Percentiles rank a stretch among this genome's conserved stretches.
Evolutionary conservation across 495 filamentous ascomycete species (phyloP).

Genomic region (Staphylotrichum longicolle): DNA sequence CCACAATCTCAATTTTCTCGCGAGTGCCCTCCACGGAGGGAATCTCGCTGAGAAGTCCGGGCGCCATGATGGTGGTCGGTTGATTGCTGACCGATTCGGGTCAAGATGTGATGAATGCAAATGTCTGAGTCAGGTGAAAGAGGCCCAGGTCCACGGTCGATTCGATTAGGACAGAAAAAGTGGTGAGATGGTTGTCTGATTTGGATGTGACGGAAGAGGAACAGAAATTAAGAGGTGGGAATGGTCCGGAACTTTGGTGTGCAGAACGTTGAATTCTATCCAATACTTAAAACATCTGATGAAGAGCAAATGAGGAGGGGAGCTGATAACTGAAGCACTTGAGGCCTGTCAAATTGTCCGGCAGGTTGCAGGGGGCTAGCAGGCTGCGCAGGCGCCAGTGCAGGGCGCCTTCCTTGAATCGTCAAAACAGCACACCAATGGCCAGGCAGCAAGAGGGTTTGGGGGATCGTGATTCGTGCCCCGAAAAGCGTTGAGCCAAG

Average conservation of each 20-base stretch:
- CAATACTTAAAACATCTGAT: too few species aligned
- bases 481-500: background rate
- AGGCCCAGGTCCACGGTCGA: background rate
- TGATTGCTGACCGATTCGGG: background rate
- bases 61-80: slow-evolving; percentile 7
- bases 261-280: too few species aligned
- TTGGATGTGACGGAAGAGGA: background rate
- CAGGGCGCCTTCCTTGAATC: background rate
- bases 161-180: background rate
- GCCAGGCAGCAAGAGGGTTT: background rate
- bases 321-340: too few species aligned
- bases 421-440: background rate
- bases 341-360: too few species aligned
- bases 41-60: slow-evolving; percentile 8
- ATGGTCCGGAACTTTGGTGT: background rate
- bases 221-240: background rate
- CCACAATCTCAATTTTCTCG: background rate
- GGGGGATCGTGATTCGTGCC: background rate
- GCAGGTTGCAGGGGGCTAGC: too few species aligned
- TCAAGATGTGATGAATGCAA: background rate
- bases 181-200: too few species aligned
- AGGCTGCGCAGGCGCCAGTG: slow-evolving; percentile 3
- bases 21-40: background rate
- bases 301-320: too few species aligned
- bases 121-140: background rate